Evolutionary conservation across 257 asterid species (phyloP), one percentile per base, ranked within the genome.

Genomic region (Coffea eugenioides): DNA sequence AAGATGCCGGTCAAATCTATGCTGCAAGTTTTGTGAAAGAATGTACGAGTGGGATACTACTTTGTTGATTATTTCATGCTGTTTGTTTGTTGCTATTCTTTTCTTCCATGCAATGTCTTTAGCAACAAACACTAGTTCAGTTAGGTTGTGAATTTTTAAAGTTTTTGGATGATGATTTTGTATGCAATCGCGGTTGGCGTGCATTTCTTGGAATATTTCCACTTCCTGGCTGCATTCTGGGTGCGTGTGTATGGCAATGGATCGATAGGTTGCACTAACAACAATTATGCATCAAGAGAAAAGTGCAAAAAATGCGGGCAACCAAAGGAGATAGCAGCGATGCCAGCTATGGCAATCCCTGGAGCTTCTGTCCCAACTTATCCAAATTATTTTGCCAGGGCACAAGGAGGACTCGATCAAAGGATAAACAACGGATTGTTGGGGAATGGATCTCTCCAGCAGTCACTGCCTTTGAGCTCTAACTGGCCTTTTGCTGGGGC

Each of bases 281-380:
- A 94, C 98, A 94, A 93, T 90, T 92, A 94, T 93, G 97, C 98
- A 65, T 94, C 97, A 82, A 87, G 97, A 91, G 97, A 92, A 79
- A 92, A 85, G 89, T 94, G 98, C 98, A 94, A 94, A 89, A 94
- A 94, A 90, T 94, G 97, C 88, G 97, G 96, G 79, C 97, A 91
- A 90, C 96, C 93, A 77, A 92, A 93, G 96, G 96, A 89, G 92
- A 84, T 92, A 86, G 93, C 97, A 84, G 93, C 97, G 87, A 94
- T 94, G 94, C 97, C 98, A 82, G 97, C 94, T 75, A 84, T 90
- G 84, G 94, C 97, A 86, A 83, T 91, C 85, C 93, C 88, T 76
- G 96, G 98, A 81, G 94, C 90, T 85, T 87, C 98, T 86, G 86
- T 88, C 76, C 90, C 91, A 86, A 89, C 94, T 90, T 92, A 91